Percentiles rank a stretch among this genome's conserved stretches.
These are phyloP conservation scores for Exophiala lecanii-corni DNA, from an alignment of 2,329 filamentous ascomycete genomes.

Conservation along the genomic window DNA sequence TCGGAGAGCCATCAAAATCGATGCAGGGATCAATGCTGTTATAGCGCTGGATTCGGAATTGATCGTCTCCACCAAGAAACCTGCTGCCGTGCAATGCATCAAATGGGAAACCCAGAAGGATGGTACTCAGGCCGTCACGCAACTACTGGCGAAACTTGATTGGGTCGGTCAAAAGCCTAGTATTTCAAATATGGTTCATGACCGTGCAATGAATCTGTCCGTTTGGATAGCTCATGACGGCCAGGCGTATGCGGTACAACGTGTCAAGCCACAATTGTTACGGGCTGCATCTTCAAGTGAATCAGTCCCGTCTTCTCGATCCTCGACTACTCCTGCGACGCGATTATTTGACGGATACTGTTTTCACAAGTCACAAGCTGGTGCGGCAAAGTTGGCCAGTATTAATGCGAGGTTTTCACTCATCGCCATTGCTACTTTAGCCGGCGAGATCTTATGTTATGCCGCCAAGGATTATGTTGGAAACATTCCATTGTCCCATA, in stretches of 20 bases:
- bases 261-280: slow-evolving; percentile 45
- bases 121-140: slow-evolving; percentile 82
- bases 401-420: slow-evolving; percentile 95
- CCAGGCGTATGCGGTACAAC: slow-evolving; percentile 84
- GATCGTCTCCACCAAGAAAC: slow-evolving; percentile 84
- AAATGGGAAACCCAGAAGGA: slow-evolving; percentile 82
- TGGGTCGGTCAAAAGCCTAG: slow-evolving; percentile 76
- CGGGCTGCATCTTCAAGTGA: slow-evolving; percentile 30
- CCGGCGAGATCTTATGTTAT: slow-evolving; percentile 82
- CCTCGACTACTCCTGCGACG: slow-evolving; percentile 35
- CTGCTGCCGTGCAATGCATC: slow-evolving; percentile 93
- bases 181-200: slow-evolving; percentile 82
- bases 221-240: slow-evolving; percentile 91
- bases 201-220: slow-evolving; percentile 91
- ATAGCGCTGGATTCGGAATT: slow-evolving; percentile 89
- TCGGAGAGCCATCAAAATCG: slow-evolving; percentile 95
- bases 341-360: slow-evolving; percentile 84
- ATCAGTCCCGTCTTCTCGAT: slow-evolving; percentile 34
- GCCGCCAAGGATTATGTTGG: slow-evolving; percentile 88
- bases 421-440: slow-evolving; percentile 76
- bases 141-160: slow-evolving; percentile 79
- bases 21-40: slow-evolving; percentile 85
- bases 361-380: slow-evolving; percentile 69
- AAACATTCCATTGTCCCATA: slow-evolving; percentile 84
- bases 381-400: slow-evolving; percentile 66